Evolutionary conservation across 768 basidiomycete genomes (phyloP).

Genomic region (Leccinum uliginosum): DNA sequence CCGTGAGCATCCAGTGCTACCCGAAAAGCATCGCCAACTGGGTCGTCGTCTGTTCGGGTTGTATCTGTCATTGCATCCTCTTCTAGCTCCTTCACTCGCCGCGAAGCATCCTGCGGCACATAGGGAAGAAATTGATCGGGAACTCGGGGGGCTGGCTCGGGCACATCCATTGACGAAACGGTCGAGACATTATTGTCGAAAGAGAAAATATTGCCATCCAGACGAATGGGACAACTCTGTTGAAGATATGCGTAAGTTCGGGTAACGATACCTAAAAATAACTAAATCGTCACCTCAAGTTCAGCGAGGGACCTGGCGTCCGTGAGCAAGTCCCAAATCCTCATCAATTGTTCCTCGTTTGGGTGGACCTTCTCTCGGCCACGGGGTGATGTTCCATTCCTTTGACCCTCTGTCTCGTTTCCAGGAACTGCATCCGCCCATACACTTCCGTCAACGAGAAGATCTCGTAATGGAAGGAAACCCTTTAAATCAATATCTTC

Average conservation of each 20-base stretch:
- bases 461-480: constrained; percentile 73
- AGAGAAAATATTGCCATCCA: constrained; percentile 22
- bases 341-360: constrained; percentile 94
- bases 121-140: constrained; percentile 17
- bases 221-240: constrained; percentile 24
- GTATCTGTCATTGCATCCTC: constrained; percentile 66
- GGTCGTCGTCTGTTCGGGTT: constrained; percentile 71
- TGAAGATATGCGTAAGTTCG: constrained; percentile 13
- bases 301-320: constrained; percentile 63
- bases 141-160: not conserved
- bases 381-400: constrained; percentile 25
- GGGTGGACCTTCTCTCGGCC: constrained; percentile 62
- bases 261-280: constrained; percentile 2
- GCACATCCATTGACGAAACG: constrained; percentile 6
- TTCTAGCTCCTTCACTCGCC: constrained; percentile 31
- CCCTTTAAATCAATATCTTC: constrained; percentile 90
- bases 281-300: constrained; percentile 46
- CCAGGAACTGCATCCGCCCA: constrained; percentile 10
- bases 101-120: not conserved
- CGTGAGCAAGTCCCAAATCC: constrained; percentile 77
- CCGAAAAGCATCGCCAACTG: constrained; percentile 64
- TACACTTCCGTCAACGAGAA: constrained; percentile 38
- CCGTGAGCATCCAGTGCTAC: constrained; percentile 39
- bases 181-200: constrained; percentile 7
- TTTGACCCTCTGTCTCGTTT: constrained; percentile 21